Conservation (phyloP, 345 rosid species). For the Jatropha curcas region DNA sequence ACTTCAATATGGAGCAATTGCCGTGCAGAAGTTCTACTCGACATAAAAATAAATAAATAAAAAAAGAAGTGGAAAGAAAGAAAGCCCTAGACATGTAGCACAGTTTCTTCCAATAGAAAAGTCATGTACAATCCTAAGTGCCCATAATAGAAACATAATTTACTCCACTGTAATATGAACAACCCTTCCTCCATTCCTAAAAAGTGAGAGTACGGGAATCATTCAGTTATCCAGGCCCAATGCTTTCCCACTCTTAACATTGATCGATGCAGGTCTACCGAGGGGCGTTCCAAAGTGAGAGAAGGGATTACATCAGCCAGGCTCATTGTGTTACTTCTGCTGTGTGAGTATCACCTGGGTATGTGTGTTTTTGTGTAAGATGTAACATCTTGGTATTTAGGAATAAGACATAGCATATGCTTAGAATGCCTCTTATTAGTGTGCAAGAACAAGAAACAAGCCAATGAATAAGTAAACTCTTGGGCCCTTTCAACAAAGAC, state of each 20-base stretch:
- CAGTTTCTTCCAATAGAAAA: not conserved
- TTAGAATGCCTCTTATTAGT: not conserved
- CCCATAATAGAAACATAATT: not conserved
- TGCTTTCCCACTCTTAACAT: not conserved
- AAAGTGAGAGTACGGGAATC: not conserved
- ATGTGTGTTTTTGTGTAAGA: not conserved
- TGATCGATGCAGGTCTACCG: not conserved
- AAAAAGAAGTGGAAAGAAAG: no score
- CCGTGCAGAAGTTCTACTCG: not conserved
- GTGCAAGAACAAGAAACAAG: not conserved
- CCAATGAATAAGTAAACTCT: not conserved
- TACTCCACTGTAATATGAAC: not conserved
- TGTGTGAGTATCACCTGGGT: not conserved
- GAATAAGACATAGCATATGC: not conserved
- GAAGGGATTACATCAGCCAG: not conserved
- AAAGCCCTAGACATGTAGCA: not conserved
- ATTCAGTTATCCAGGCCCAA: not conserved
- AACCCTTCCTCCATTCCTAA: not conserved
- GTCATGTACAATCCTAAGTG: not conserved
- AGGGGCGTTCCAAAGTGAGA: not conserved
- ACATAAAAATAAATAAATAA: no score
- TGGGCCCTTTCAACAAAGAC: not conserved
- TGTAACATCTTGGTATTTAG: not conserved
- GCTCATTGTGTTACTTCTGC: slow-evolving; percentile 1
- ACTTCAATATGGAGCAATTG: slow-evolving; percentile 7